phyloP scores from a whole-genome alignment of 2,329 filamentous ascomycete genomes.

The Claviceps fusiformis region DNA sequence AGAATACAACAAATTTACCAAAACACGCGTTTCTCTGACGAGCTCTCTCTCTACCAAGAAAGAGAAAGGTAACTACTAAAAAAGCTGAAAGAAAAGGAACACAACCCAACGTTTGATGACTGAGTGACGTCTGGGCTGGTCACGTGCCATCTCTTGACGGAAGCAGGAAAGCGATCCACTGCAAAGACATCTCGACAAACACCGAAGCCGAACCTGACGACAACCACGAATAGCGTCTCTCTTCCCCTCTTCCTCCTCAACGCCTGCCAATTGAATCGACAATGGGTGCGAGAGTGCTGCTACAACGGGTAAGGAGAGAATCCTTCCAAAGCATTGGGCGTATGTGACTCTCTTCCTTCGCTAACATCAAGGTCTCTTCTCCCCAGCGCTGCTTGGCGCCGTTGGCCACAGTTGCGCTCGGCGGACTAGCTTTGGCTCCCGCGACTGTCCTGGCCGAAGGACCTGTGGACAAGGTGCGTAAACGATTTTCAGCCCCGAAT shows the following conservation, averaged over 20 bases:
- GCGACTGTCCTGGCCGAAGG: conserved; percentile 38
- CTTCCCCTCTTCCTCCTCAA: conserved; percentile 1
- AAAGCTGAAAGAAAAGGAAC: too few species aligned
- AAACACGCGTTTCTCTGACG: too few species aligned
- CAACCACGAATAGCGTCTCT: conserved; percentile 11
- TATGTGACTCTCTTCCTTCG: conserved; percentile 13
- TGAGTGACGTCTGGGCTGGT: conserved; percentile 2
- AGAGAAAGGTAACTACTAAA: too few species aligned
- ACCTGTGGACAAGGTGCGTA: conserved; percentile 22
- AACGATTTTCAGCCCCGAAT: too few species aligned
- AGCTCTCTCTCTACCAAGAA: too few species aligned
- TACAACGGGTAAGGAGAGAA: conserved; percentile 34
- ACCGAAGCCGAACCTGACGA: conserved; percentile 7
- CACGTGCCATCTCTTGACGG: conserved; percentile 3
- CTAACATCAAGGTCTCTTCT: conserved; percentile 10
- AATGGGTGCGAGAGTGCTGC: conserved; percentile 47
- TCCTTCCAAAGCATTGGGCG: not conserved
- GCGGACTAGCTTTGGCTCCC: conserved; percentile 33
- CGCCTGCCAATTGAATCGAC: conserved; percentile 29
- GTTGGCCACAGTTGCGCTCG: conserved; percentile 37
- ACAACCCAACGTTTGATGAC: not conserved
- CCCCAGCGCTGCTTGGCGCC: conserved; percentile 38
- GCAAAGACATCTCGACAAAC: conserved; percentile 3
- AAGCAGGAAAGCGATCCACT: conserved; percentile 6
- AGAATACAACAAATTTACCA: too few species aligned